phyloP scores from a whole-genome alignment of 1,139 yeast genomes.

The Geotrichum aggregatum region DNA sequence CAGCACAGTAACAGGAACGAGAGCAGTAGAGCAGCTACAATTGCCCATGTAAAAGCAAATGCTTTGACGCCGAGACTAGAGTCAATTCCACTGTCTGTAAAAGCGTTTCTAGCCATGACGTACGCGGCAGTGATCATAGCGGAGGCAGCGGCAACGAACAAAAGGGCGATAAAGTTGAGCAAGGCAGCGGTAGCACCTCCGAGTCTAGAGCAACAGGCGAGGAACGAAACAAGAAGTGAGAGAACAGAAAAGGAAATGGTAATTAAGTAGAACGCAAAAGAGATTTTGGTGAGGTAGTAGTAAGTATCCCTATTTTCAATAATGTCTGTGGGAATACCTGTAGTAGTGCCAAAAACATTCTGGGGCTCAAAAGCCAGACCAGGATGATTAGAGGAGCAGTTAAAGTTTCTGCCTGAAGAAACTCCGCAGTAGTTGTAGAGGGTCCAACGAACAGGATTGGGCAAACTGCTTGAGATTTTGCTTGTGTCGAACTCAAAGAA shows the following conservation, averaged over 20 bases:
- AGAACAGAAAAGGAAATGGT: conserved; percentile 54
- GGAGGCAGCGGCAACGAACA: conserved; percentile 58
- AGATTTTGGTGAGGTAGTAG: conserved; percentile 61
- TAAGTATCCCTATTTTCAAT: conserved; percentile 46
- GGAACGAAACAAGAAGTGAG: conserved; percentile 43
- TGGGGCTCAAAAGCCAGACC: conserved; percentile 68
- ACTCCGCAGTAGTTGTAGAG: conserved; percentile 58
- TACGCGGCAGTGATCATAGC: conserved; percentile 60
- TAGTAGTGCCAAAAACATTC: conserved; percentile 49
- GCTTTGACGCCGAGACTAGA: conserved; percentile 56
- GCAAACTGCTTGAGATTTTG: conserved; percentile 47
- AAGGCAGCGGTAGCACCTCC: conserved; percentile 39
- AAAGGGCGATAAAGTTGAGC: conserved; percentile 43
- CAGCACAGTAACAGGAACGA: conserved; percentile 35
- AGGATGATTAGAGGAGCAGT: conserved; percentile 49
- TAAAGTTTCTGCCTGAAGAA: conserved; percentile 37
- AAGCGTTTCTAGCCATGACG: conserved; percentile 57
- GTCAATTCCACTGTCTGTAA: conserved; percentile 45
- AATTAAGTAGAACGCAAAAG: conserved; percentile 63
- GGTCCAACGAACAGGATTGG: conserved; percentile 60
- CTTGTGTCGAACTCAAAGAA: conserved; percentile 70
- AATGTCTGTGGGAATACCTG: conserved; percentile 50
- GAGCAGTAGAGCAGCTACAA: conserved; percentile 47
- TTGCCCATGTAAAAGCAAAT: conserved; percentile 64
- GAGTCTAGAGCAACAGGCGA: conserved; percentile 36